These are phyloP conservation scores for Trifolium dubium DNA, from an alignment of 306 rosid species.

Conservation along the genomic window DNA sequence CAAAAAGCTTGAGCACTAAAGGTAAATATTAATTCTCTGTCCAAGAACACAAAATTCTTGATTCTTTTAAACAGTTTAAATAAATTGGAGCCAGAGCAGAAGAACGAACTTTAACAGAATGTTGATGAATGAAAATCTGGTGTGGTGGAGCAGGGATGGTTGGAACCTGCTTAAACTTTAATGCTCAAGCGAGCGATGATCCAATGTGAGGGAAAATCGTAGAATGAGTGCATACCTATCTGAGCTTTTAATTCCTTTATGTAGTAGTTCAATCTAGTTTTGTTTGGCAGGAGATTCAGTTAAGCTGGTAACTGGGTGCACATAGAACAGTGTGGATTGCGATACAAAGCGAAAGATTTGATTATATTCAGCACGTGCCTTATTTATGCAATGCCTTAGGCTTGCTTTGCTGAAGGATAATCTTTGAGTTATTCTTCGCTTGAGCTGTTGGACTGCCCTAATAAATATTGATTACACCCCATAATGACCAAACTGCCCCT, in stretches of 20 bases:
- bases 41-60: slow-evolving; percentile 25
- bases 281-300: neutral
- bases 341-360: neutral
- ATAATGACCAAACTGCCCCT: too few relatives aligned
- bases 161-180: neutral
- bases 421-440: too few relatives aligned
- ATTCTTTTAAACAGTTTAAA: slow-evolving; percentile 5
- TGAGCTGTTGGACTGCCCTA: too few relatives aligned
- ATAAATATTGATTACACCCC: too few relatives aligned
- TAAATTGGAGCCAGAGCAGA: neutral
- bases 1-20: slow-evolving; percentile 91
- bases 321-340: neutral
- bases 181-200: neutral
- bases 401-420: too few relatives aligned
- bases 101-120: neutral
- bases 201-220: neutral
- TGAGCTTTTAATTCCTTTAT: neutral
- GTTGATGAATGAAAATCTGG: slow-evolving; percentile 1
- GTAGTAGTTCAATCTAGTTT: neutral
- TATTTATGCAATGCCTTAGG: too few relatives aligned
- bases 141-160: neutral
- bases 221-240: neutral
- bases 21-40: slow-evolving; percentile 54
- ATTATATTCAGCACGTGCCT: too few relatives aligned
- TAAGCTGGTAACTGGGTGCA: neutral